Percentiles rank a stretch among this genome's conserved stretches.
phyloP scores from a whole-genome alignment of 257 asterid genomes.

The Primulina tabacum region DNA sequence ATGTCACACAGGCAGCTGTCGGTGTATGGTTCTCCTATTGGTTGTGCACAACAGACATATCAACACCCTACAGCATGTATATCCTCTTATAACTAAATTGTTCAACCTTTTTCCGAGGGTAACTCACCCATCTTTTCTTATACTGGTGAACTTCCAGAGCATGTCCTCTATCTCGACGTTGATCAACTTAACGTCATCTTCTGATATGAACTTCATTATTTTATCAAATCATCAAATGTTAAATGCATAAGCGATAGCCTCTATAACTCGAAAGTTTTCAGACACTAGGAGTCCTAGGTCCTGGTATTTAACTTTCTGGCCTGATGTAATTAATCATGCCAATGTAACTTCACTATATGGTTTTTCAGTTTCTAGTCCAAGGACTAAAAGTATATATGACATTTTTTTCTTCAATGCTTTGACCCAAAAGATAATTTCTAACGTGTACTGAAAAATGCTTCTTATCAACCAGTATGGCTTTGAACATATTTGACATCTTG shows the following conservation, averaged over 20 bases:
- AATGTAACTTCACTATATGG: neutral
- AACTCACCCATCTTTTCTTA: slow-evolving; percentile 48
- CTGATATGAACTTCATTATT: neutral
- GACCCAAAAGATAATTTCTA: neutral
- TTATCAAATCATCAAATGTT: neutral
- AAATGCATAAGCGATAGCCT: neutral
- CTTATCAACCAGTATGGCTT: neutral
- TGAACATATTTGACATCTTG: neutral
- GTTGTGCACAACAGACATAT: slow-evolving; percentile 57
- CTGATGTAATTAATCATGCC: slow-evolving; percentile 13
- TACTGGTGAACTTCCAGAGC: slow-evolving; percentile 27
- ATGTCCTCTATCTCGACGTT: slow-evolving; percentile 15
- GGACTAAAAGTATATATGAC: too few relatives aligned
- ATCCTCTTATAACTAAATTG: slow-evolving; percentile 66
- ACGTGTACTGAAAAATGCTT: neutral
- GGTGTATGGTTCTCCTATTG: slow-evolving; percentile 75
- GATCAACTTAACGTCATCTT: slow-evolving; percentile 16
- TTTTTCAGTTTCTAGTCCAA: neutral
- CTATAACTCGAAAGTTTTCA: neutral
- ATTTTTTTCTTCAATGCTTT: neutral
- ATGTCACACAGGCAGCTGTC: slow-evolving; percentile 60
- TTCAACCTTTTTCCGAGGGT: slow-evolving; percentile 62
- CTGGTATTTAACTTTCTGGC: neutral
- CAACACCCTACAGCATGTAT: slow-evolving; percentile 65
- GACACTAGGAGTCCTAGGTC: neutral